Evolutionary conservation across 2,329 filamentous ascomycete species (phyloP), one percentile per base, ranked within the genome.

Genomic region (Beauveria australis): DNA sequence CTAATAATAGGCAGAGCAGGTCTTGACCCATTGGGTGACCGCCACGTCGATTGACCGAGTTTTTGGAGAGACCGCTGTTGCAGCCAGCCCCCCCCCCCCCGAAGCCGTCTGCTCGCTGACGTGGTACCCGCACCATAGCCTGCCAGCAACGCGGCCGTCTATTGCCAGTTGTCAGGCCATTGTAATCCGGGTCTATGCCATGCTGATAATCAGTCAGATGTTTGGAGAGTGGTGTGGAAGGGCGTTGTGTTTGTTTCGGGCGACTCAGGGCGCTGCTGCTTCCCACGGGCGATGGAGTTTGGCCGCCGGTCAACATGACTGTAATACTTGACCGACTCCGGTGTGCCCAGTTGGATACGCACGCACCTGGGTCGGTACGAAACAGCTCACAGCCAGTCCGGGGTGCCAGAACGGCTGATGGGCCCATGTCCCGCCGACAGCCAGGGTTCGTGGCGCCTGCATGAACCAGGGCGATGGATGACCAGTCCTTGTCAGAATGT

Each of bases 21-120:
- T 56, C 26, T 52, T 57, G 59, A 46, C 47, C 59, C 59, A 19
- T 61, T 61, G 46, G 47, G 59, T 57, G 53, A 61, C 59, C 59
- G 59, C 59, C 59, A 61, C 53, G 59, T 61, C 53, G 52, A 57
- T 61, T 61, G 59, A 61, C 59, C 59, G 59, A 61, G 53, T 61
- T 61, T 59, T 61, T 51, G 33, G n/a, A 48, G 59, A 61, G 46
- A 52, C 53, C 16, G 37, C 53, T 19, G 22, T 28, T 48, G 58
- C 43, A 53, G 43, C 37, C 57, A 47, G 48, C 57, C 47, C 46
- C 46, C 22, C 48, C 48, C 28, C n/a, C 30, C 22, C 22, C 26
- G 33, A 30, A 26, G 48, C 10, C 9, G 12, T 40, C 19, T 44
- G 22, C 37, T 59, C 41, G 48, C 56, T 58, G 48, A 53, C 48